Conservation (phyloP, 2,329 filamentous ascomycete species). For the Scedosporium dehoogii region DNA sequence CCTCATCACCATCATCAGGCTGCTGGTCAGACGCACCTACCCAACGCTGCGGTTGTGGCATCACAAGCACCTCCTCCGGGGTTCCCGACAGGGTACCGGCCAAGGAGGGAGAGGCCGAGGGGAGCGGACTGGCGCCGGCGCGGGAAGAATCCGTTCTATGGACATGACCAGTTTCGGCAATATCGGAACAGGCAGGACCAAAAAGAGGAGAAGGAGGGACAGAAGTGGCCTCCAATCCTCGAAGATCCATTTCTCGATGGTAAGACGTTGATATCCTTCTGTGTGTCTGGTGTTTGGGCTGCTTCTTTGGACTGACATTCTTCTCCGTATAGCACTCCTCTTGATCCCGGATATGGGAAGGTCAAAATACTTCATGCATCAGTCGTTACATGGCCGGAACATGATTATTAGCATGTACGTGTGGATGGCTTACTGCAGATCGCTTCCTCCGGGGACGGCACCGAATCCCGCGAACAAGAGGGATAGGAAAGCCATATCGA, state of each 20-base stretch:
- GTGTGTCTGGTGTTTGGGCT: not conserved
- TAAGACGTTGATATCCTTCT: constrained; percentile 23
- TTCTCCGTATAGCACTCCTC: constrained; percentile 39
- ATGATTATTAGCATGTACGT: constrained; percentile 63
- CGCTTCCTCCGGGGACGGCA: constrained; percentile 32
- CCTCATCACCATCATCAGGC: not conserved
- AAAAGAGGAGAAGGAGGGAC: constrained; percentile 46
- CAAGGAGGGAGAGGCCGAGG: not conserved
- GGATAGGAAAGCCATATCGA: constrained; percentile 53
- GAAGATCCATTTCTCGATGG: constrained; percentile 60
- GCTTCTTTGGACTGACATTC: not conserved
- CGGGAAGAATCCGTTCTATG: constrained; percentile 46
- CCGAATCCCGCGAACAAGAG: constrained; percentile 18
- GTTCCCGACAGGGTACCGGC: not conserved
- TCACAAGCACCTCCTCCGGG: constrained; percentile 16
- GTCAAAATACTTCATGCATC: constrained; percentile 55
- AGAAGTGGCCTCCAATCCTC: constrained; percentile 51
- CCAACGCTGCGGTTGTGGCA: constrained; percentile 35
- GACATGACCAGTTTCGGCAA: constrained; percentile 52
- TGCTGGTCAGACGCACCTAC: not conserved
- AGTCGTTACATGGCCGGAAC: constrained; percentile 56
- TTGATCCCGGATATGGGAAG: constrained; percentile 57
- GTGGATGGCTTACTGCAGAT: constrained; percentile 40
- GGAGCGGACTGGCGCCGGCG: not conserved
- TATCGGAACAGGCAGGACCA: constrained; percentile 57